These are phyloP conservation scores for Suhomyces xylopsoci DNA, from an alignment of 805 yeast species.

Conservation along the genomic window DNA sequence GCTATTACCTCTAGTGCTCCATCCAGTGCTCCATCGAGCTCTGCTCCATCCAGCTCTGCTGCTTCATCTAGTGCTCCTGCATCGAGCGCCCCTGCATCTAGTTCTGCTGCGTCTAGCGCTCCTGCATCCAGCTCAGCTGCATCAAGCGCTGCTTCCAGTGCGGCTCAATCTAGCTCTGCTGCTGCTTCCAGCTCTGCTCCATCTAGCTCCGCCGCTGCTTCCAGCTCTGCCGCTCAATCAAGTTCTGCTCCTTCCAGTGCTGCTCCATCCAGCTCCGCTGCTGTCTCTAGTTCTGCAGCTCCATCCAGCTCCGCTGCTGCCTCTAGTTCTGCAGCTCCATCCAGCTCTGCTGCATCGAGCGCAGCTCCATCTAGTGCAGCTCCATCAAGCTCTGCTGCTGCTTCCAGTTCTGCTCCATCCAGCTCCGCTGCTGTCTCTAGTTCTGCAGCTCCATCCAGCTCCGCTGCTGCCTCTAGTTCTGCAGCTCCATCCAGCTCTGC, in stretches of 20 bases:
- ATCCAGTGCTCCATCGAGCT: background rate
- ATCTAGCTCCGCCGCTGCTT: slow-evolving; percentile 1
- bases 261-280: background rate
- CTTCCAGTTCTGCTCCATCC: slow-evolving; percentile 3
- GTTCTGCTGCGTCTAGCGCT: background rate
- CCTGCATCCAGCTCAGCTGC: background rate
- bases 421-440: background rate
- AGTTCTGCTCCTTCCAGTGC: background rate
- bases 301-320: background rate
- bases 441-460: background rate
- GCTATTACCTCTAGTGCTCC: background rate
- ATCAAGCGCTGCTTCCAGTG: background rate
- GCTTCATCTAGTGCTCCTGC: background rate
- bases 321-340: too few species aligned
- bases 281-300: too few species aligned
- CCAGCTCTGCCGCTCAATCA: background rate
- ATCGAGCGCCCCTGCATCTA: background rate
- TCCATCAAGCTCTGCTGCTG: background rate
- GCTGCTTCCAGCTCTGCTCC: background rate
- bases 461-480: background rate
- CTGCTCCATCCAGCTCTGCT: background rate
- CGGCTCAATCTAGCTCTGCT: background rate
- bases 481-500: background rate
- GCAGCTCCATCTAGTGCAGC: too few species aligned
- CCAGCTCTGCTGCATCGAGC: too few species aligned